Conservation (phyloP, 176 grass and related monocot species). For the Zea luxurians region DNA sequence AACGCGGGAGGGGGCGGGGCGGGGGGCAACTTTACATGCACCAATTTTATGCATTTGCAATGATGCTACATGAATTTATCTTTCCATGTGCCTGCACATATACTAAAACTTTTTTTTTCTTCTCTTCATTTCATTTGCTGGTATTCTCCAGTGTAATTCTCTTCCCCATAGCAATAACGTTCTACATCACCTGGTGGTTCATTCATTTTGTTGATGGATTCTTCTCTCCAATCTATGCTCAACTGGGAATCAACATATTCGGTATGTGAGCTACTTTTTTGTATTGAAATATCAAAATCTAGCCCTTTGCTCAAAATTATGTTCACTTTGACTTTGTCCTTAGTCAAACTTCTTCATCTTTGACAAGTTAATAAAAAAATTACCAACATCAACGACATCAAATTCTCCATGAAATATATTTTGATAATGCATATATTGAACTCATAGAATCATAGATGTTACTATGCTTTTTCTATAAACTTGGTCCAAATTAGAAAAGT, state of each 20-base stretch:
- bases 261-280: slow-evolving; percentile 46
- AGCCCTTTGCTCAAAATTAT: background rate
- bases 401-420: background rate
- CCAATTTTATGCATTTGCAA: background rate
- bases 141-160: slow-evolving; percentile 68
- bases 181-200: slow-evolving; percentile 99
- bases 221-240: slow-evolving; percentile 90
- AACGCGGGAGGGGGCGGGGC: too few species aligned
- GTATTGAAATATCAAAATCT: slow-evolving; percentile 2
- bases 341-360: background rate
- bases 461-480: background rate
- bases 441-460: background rate
- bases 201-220: slow-evolving; percentile 98
- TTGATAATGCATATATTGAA: background rate
- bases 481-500: background rate
- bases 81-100: background rate
- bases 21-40: background rate
- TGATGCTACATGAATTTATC: slow-evolving; percentile 8
- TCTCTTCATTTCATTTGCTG: slow-evolving; percentile 8
- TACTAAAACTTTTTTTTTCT: slow-evolving; percentile 38
- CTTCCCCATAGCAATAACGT: slow-evolving; percentile 91
- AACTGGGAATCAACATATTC: slow-evolving; percentile 93
- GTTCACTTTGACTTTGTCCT: background rate
- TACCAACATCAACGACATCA: background rate
- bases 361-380: background rate